phyloP scores from a whole-genome alignment of 768 basidiomycete genomes.

The Boletus rubropictus region DNA sequence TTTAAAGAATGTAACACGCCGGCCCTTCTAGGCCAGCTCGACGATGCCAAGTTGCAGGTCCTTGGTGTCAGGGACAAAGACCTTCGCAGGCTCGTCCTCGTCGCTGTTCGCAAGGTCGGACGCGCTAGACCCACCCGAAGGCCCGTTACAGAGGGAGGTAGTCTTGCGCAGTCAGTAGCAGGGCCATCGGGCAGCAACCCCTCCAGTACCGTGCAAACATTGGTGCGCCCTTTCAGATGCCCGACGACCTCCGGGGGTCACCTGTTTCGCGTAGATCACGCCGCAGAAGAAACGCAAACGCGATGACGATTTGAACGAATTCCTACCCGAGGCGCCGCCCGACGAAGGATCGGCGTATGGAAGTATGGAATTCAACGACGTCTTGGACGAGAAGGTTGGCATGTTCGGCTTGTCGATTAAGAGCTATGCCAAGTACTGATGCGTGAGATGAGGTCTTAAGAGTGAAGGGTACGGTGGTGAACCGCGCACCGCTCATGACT shows the following conservation, averaged over 20 bases:
- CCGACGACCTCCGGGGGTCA: not conserved
- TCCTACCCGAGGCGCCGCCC: conserved; percentile 45
- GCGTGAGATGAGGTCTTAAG: conserved; percentile 45
- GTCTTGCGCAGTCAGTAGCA: not conserved
- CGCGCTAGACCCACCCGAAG: conserved; percentile 32
- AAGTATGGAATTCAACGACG: conserved; percentile 66
- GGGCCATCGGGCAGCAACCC: conserved; percentile 11
- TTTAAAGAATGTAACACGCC: conserved; percentile 69
- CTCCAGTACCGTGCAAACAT: conserved; percentile 23
- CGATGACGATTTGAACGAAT: conserved; percentile 47
- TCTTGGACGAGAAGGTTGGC: conserved; percentile 64
- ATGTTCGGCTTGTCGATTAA: not conserved
- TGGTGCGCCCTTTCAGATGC: conserved; percentile 24
- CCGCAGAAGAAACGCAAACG: conserved; percentile 49
- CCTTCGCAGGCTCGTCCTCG: conserved; percentile 52
- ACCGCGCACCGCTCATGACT: conserved; percentile 92
- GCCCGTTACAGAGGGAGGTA: conserved; percentile 16
- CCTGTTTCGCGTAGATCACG: conserved; percentile 32
- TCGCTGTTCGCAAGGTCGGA: conserved; percentile 61
- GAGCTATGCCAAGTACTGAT: conserved; percentile 3
- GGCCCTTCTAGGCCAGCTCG: conserved; percentile 49
- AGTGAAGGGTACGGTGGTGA: conserved; percentile 61
- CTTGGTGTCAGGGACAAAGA: conserved; percentile 62
- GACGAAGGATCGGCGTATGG: conserved; percentile 49
- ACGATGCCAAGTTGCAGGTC: conserved; percentile 51